Percentiles rank a stretch among this genome's conserved stretches.
Conservation (phyloP, 345 rosid genomes). For the Eucalyptus lansdowneana region DNA sequence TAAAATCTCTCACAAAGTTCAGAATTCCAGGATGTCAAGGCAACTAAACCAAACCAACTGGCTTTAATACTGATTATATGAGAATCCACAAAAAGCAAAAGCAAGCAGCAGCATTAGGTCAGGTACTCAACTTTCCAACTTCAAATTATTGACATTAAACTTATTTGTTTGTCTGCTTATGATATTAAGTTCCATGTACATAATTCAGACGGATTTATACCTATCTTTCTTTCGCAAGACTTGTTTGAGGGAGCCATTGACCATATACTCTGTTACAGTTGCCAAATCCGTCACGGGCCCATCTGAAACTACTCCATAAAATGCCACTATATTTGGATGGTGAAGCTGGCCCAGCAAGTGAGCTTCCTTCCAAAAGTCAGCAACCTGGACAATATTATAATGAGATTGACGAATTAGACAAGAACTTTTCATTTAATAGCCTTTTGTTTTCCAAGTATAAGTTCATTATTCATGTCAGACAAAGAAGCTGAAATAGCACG, state of each 20-base stretch:
- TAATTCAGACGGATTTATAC: background rate
- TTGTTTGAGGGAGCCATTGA: conserved; percentile 30
- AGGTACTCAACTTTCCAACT: background rate
- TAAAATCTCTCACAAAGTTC: background rate
- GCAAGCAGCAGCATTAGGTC: background rate
- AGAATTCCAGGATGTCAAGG: background rate
- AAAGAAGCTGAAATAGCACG: background rate
- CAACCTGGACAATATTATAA: conserved; percentile 1
- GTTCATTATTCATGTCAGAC: background rate
- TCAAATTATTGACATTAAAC: background rate
- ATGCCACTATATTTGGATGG: conserved; percentile 34
- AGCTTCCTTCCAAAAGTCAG: conserved; percentile 37
- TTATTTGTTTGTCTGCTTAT: background rate
- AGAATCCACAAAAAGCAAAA: background rate
- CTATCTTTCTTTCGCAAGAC: conserved; percentile 19
- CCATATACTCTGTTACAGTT: conserved; percentile 35
- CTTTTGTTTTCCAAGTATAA: background rate
- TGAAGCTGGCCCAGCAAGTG: conserved; percentile 20
- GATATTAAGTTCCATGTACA: background rate
- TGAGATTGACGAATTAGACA: background rate
- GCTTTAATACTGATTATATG: background rate
- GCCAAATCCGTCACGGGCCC: conserved; percentile 14
- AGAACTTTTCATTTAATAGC: background rate
- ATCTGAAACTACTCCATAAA: conserved; percentile 40
- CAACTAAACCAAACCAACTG: background rate